Conservation (phyloP, 257 asterid genomes). For the Gynochthodes officinalis region DNA sequence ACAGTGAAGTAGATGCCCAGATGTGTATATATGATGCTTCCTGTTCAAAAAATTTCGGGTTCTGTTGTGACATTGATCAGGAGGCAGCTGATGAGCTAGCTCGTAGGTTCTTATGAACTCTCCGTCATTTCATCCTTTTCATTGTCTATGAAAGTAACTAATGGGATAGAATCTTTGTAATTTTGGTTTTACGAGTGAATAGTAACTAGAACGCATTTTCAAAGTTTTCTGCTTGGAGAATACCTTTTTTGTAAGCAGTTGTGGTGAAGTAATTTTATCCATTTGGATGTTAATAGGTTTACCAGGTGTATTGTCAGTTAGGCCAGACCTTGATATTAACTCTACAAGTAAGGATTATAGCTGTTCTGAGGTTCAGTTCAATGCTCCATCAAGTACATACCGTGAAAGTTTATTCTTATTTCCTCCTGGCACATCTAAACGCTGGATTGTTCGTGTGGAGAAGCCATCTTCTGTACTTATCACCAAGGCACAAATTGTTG, state of each 20-base stretch:
- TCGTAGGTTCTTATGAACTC: slow-evolving; percentile 31
- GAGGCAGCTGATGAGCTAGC: slow-evolving; percentile 57
- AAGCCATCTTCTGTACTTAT: slow-evolving; percentile 64
- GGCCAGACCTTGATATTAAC: slow-evolving; percentile 60
- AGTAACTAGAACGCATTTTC: background rate
- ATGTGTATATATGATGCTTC: slow-evolving; percentile 84
- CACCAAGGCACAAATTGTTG: slow-evolving; percentile 65
- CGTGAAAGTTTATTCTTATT: slow-evolving; percentile 41
- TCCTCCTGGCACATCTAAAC: slow-evolving; percentile 55
- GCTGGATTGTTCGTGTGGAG: slow-evolving; percentile 70
- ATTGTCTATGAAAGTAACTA: background rate
- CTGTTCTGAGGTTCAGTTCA: slow-evolving; percentile 28
- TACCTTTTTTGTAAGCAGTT: background rate
- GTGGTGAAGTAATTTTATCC: background rate
- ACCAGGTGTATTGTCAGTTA: slow-evolving; percentile 61
- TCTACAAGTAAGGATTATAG: slow-evolving; percentile 55
- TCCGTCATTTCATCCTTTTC: background rate
- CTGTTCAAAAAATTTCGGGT: slow-evolving; percentile 53
- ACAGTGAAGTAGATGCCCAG: slow-evolving; percentile 80
- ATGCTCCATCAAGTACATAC: slow-evolving; percentile 26
- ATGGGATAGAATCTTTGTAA: background rate
- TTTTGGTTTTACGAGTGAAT: background rate
- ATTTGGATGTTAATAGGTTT: slow-evolving; percentile 38
- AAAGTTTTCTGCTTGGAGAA: background rate
- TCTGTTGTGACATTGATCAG: slow-evolving; percentile 82